These are phyloP conservation scores for Nannizzia gypsea DNA, from an alignment of 2,329 filamentous ascomycete genomes.

Conservation along the genomic window DNA sequence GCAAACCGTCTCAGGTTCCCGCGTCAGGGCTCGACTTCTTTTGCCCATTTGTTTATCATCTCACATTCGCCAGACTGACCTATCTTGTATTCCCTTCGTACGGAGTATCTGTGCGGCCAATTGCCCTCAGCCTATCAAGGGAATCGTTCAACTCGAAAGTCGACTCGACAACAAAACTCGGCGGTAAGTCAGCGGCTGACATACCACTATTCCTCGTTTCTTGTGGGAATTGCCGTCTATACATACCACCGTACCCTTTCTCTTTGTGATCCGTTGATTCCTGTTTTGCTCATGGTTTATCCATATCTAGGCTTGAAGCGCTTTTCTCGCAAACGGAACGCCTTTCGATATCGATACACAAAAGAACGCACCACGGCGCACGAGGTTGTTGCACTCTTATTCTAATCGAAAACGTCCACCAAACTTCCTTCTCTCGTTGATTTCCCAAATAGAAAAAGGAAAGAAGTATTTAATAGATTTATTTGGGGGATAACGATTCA, in stretches of 20 bases:
- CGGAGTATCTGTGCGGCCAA: neutral
- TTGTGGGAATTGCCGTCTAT: neutral
- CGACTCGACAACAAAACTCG: neutral
- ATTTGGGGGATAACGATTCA: neutral
- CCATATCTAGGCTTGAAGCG: no score
- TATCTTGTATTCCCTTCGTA: neutral
- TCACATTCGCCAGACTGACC: neutral
- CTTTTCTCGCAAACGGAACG: neutral
- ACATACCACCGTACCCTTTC: neutral
- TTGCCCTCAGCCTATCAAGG: neutral
- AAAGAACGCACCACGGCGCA: neutral
- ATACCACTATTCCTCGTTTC: neutral
- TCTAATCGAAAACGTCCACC: neutral
- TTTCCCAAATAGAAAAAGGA: no score
- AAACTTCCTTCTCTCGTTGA: neutral
- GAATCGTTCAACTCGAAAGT: neutral
- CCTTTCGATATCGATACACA: neutral
- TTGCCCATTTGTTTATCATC: neutral
- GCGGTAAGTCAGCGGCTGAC: neutral
- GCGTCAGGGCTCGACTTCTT: neutral
- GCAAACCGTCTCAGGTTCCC: neutral
- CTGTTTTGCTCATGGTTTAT: neutral
- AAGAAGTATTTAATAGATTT: no score
- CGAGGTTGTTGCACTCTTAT: no score
- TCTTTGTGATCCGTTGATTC: neutral